phyloP scores from a whole-genome alignment of 164 flowering plant species.

The Nelumbo lutea region DNA sequence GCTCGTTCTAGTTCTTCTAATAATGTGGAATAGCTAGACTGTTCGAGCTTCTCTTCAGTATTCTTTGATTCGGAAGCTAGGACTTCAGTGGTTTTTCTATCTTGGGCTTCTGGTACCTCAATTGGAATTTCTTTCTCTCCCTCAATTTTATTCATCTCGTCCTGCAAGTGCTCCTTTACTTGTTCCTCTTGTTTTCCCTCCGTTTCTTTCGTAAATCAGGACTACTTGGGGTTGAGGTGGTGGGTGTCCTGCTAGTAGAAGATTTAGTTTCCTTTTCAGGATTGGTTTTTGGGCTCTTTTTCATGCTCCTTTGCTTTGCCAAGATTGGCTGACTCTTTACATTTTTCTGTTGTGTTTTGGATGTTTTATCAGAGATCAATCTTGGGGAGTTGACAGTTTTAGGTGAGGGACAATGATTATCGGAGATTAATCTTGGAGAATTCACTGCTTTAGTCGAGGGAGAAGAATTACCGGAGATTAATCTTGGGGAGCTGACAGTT shows the following conservation, averaged over 20 bases:
- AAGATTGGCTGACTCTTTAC: constrained; percentile 12
- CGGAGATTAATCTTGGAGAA: too few relatives aligned
- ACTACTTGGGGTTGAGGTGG: not conserved
- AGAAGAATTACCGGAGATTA: not conserved
- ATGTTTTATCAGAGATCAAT: constrained; percentile 9
- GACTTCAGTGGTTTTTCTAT: constrained; percentile 1
- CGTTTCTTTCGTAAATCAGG: not conserved
- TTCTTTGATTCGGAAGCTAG: constrained; percentile 3
- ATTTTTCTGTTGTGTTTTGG: constrained; percentile 7
- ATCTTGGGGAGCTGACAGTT: constrained; percentile 3
- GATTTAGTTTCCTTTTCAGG: constrained; percentile 8
- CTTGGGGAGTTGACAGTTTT: constrained; percentile 5
- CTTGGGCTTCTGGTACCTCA: constrained; percentile 8
- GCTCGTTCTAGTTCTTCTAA: constrained; percentile 13
- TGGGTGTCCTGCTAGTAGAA: not conserved
- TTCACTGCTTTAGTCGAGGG: too few relatives aligned
- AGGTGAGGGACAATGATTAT: not conserved
- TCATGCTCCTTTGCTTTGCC: constrained; percentile 10
- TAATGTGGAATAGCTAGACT: constrained; percentile 10
- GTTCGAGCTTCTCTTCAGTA: constrained; percentile 4
- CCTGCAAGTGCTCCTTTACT: constrained; percentile 15
- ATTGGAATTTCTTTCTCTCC: constrained; percentile 3
- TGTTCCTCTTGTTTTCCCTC: constrained; percentile 6
- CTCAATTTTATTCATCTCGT: constrained; percentile 10
- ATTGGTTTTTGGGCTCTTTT: constrained; percentile 9